These are phyloP conservation scores for Fusarium sp. DNA, from an alignment of 2,329 filamentous ascomycete genomes.

Conservation along the genomic window DNA sequence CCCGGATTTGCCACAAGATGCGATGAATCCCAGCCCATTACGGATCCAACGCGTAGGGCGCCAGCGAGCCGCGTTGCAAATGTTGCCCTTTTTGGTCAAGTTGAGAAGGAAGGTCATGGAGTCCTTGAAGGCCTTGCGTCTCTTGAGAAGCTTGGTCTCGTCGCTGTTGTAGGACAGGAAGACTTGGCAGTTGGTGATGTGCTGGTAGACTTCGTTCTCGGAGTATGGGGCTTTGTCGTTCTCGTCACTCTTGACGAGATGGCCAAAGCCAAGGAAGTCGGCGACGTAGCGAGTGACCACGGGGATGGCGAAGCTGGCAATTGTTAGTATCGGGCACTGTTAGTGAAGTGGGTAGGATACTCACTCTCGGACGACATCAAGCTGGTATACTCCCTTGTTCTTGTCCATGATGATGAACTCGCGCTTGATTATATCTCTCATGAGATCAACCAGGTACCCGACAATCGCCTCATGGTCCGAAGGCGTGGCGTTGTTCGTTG, in stretches of 20 bases:
- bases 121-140: constrained; percentile 32
- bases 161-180: constrained; percentile 41
- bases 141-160: constrained; percentile 39
- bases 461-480: neutral
- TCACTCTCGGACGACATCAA: constrained; percentile 37
- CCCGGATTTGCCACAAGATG: neutral
- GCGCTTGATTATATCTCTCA: constrained; percentile 27
- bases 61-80: constrained; percentile 28
- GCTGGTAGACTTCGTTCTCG: constrained; percentile 42
- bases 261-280: constrained; percentile 37
- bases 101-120: constrained; percentile 30
- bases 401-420: constrained; percentile 21
- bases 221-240: constrained; percentile 14
- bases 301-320: constrained; percentile 34
- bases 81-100: constrained; percentile 24
- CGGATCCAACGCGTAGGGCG: neutral
- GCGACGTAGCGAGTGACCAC: constrained; percentile 38
- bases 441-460: constrained; percentile 14
- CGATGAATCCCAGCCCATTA: neutral
- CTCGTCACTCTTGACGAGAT: constrained; percentile 11
- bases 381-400: constrained; percentile 20
- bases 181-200: constrained; percentile 42
- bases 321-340: neutral
- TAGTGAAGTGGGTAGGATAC: neutral
- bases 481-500: neutral